phyloP scores from a whole-genome alignment of 306 rosid genomes.

The Glycine tomentella region DNA sequence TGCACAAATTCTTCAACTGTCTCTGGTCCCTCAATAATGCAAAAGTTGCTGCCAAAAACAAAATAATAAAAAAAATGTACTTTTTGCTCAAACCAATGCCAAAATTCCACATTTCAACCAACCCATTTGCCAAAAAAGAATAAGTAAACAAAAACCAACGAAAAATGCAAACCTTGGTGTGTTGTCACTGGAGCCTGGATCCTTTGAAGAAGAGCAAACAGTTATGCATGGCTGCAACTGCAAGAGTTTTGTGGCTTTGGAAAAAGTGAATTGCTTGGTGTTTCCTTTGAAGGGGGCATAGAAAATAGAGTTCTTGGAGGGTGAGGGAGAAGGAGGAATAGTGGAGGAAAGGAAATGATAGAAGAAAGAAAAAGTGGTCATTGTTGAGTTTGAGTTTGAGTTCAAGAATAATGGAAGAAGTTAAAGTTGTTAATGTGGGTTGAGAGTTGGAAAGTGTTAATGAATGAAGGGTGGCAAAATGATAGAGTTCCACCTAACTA shows the following conservation, averaged over 20 bases:
- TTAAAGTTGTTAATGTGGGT: too few relatives aligned
- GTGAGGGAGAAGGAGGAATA: too few relatives aligned
- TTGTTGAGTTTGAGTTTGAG: constrained; percentile 41
- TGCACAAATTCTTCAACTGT: constrained; percentile 91
- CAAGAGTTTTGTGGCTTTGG: constrained; percentile 42
- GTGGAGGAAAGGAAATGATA: constrained; percentile 47
- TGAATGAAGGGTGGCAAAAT: too few relatives aligned
- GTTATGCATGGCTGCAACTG: constrained; percentile 44
- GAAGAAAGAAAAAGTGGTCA: constrained; percentile 61
- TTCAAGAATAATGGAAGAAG: constrained; percentile 13
- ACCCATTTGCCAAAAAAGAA: too few relatives aligned
- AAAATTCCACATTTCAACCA: not conserved
- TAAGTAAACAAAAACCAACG: too few relatives aligned
- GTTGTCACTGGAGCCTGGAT: constrained; percentile 58
- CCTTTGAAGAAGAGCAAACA: constrained; percentile 64
- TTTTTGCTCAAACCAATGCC: constrained; percentile 19
- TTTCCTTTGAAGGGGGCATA: constrained; percentile 4
- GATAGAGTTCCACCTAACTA: too few relatives aligned
- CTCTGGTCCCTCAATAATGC: constrained; percentile 98
- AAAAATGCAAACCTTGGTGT: constrained; percentile 50
- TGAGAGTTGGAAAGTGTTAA: not conserved
- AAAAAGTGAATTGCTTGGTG: constrained; percentile 39
- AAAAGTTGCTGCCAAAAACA: constrained; percentile 65
- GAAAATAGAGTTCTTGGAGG: constrained; percentile 40
- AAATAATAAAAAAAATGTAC: not conserved